Conservation (phyloP, 2,329 filamentous ascomycete species). For the Tolypocladium nubicola region DNA sequence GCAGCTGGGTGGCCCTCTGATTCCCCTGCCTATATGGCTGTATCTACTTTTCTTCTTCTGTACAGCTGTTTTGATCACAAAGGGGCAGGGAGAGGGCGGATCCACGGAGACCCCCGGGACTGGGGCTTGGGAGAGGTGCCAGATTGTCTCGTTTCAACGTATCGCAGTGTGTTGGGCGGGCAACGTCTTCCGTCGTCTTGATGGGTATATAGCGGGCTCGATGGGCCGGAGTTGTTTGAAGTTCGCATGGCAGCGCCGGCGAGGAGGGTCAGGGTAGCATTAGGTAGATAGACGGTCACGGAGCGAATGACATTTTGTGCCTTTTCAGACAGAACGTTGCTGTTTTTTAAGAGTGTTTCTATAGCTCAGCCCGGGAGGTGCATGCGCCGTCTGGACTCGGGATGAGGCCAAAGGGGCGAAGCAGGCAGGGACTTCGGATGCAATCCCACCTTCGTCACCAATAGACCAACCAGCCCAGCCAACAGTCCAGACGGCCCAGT, state of each 20-base stretch:
- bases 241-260: background rate
- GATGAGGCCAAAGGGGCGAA: background rate
- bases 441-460: background rate
- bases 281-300: background rate
- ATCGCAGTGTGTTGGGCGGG: background rate
- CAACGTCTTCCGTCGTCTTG: background rate
- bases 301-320: background rate
- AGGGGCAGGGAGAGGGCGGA: background rate
- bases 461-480: too few species aligned
- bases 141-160: background rate
- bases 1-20: background rate
- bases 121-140: background rate
- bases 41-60: background rate
- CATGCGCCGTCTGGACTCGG: background rate
- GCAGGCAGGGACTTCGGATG: background rate
- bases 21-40: background rate
- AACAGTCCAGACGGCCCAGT: background rate
- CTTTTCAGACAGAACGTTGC: background rate
- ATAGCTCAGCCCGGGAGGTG: background rate
- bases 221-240: background rate
- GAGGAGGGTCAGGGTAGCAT: background rate
- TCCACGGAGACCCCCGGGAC: background rate
- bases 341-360: background rate
- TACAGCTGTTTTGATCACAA: background rate
- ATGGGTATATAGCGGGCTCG: background rate